Conservation (phyloP, 2,329 filamentous ascomycete species). For the Phialemonium atrogriseum region DNA sequence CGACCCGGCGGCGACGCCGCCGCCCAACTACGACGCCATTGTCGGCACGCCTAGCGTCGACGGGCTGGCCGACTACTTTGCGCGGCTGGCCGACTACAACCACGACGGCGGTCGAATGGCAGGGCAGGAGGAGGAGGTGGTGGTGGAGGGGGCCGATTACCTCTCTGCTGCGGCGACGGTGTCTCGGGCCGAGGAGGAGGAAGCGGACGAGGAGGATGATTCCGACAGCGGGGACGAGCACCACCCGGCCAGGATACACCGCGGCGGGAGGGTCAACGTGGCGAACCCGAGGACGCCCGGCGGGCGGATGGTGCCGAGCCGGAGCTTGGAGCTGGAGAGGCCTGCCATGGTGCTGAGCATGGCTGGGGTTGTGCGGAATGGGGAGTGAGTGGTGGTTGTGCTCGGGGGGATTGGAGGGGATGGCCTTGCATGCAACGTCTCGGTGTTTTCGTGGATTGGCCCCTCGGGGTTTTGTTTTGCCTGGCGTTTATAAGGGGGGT, state of each 20-base stretch:
- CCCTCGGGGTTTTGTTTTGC: no score
- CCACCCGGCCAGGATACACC: conserved; percentile 31
- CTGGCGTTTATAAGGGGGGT: no score
- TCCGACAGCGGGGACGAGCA: conserved; percentile 31
- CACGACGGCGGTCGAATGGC: no score
- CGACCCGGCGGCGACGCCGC: conserved; percentile 62
- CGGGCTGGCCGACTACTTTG: conserved; percentile 78
- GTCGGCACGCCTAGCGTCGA: conserved; percentile 61
- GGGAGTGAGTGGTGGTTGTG: conserved; percentile 1
- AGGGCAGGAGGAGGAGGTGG: conserved; percentile 1
- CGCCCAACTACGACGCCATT: conserved; percentile 75
- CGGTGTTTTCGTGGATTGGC: no score
- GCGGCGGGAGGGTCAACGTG: conserved; percentile 48
- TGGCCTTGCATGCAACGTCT: not conserved
- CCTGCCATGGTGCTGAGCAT: conserved; percentile 27
- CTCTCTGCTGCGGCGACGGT: no score
- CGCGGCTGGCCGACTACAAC: conserved; percentile 65
- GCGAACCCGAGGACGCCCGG: conserved; percentile 48
- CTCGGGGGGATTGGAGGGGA: not conserved
- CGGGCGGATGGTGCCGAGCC: conserved; percentile 41
- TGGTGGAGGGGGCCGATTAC: conserved; percentile 1
- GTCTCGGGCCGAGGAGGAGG: not conserved
- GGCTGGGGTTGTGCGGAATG: conserved; percentile 17
- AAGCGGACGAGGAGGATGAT: conserved; percentile 24
- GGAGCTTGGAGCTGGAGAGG: conserved; percentile 47